Evolutionary conservation across 306 rosid species (phyloP), one percentile per base, ranked within the genome.

Genomic region (Cicer pinnatifidum): DNA sequence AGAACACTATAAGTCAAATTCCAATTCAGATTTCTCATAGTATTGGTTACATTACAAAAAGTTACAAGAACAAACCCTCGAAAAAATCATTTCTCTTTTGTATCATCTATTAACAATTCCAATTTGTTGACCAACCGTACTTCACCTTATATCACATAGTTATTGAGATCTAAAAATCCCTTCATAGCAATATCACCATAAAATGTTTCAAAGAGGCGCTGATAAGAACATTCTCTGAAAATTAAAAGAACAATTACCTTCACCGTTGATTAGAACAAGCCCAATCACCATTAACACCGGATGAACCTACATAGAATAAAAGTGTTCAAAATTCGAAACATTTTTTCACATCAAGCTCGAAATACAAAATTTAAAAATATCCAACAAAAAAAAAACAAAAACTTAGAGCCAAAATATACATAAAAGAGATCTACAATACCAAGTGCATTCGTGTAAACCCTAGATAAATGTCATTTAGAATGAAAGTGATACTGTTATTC

Each of bases 201-300:
- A 37, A 54, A 39, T 11, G 54, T 76, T 76, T 71, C n/a, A 33
- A 6, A 60, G 9, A 20, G 66, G 58, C 33, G 52, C 62, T 54
- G 40, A 40, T 50, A 47, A 16, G 58, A 39, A 54, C 51, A 38
- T n/a, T 11, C 11, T 16, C 9, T 8, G 4, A 75, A 69, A 41
- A 64, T 15, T 9, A 59, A 19, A 60, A 16, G 5, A 60, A 54
- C 85, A 88, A 76, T 85, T 87, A 63, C 99, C 97, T 95, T 91
- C 97, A 16, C 99, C 97, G 67, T 78, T 86, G 63, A 84, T 78
- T 4, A 84, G 79, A 82, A 84, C 77, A 65, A 84, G 83, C 44
- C 88, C 88, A 35, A 84, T 75, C 67, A 84, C 88, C 88, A 84
- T 81, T 83, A 84, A 59, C 56, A 84, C 81, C 1, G 88, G 88